These are phyloP conservation scores for Fomitopsis palustris DNA, from an alignment of 1,284 basidiomycete genomes.

Conservation along the genomic window DNA sequence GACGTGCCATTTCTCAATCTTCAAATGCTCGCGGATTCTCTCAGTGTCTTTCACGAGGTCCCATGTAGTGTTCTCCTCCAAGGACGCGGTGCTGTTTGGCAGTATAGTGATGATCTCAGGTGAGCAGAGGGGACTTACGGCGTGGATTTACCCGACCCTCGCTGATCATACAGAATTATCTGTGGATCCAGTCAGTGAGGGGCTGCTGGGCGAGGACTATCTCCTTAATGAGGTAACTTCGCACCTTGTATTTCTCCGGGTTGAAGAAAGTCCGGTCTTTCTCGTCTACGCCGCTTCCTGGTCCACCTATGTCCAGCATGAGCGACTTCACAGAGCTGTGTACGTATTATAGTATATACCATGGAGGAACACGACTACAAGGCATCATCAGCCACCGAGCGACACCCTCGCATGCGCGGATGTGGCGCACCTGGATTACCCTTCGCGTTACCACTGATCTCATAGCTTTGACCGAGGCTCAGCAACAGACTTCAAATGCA, in stretches of 20 bases:
- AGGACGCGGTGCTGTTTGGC: constrained; percentile 56
- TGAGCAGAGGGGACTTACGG: constrained; percentile 47
- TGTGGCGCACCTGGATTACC: constrained; percentile 63
- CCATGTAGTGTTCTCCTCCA: constrained; percentile 93
- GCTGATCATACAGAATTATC: constrained; percentile 82
- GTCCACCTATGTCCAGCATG: constrained; percentile 47
- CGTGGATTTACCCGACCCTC: constrained; percentile 82
- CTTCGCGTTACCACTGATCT: constrained; percentile 73
- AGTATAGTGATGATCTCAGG: not conserved
- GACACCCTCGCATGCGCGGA: not conserved
- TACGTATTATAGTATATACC: constrained; percentile 35
- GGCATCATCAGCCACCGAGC: not conserved
- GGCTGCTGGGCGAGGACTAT: not conserved
- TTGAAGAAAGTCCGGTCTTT: constrained; percentile 80
- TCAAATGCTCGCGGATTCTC: constrained; percentile 68
- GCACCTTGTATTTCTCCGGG: constrained; percentile 77
- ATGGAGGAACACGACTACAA: constrained; percentile 77
- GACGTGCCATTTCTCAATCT: constrained; percentile 81
- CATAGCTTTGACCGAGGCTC: constrained; percentile 53
- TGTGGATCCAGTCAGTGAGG: constrained; percentile 21
- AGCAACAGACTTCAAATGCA: not conserved
- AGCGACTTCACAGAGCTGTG: not conserved
- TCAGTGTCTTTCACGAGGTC: constrained; percentile 92
- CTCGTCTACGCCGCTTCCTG: constrained; percentile 67
- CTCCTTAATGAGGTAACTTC: too few species aligned